A percentile compares a stretch with the other conserved stretches of the same genome.
Conservation (phyloP, 331 rosid genomes). For the Acacia concinna region DNA sequence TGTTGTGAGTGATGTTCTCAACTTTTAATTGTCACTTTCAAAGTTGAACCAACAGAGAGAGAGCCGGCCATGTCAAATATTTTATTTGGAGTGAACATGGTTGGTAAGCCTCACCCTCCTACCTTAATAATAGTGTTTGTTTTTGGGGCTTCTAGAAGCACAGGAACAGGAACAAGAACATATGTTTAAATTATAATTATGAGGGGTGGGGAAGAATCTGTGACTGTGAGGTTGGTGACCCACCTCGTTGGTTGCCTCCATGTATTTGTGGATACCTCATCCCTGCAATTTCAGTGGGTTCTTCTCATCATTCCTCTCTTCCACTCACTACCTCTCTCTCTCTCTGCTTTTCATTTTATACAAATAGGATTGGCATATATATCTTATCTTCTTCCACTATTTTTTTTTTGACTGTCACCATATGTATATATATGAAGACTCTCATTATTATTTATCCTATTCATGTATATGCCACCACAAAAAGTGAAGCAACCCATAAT, state of each 20-base stretch:
- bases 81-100: conserved; percentile 31
- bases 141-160: conserved; percentile 50
- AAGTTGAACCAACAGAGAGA: conserved; percentile 34
- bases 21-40: conserved; percentile 42
- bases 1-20: not conserved
- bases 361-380: not conserved
- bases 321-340: not conserved
- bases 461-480: conserved; percentile 33
- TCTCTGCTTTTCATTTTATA: not conserved
- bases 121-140: conserved; percentile 33
- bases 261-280: conserved; percentile 37
- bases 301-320: not conserved
- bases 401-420: conserved; percentile 45
- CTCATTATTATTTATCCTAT: conserved; percentile 17
- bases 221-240: conserved; percentile 59
- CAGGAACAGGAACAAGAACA: not conserved
- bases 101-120: conserved; percentile 55
- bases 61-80: conserved; percentile 43
- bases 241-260: conserved; percentile 34
- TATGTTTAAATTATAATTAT: not conserved
- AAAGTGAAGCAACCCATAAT: conserved; percentile 28
- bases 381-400: conserved; percentile 40
- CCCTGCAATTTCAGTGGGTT: conserved; percentile 30
- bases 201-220: conserved; percentile 33
- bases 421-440: not conserved